Evolutionary conservation across 768 basidiomycete species (phyloP).

Genomic region (Termitomyces sp.): DNA sequence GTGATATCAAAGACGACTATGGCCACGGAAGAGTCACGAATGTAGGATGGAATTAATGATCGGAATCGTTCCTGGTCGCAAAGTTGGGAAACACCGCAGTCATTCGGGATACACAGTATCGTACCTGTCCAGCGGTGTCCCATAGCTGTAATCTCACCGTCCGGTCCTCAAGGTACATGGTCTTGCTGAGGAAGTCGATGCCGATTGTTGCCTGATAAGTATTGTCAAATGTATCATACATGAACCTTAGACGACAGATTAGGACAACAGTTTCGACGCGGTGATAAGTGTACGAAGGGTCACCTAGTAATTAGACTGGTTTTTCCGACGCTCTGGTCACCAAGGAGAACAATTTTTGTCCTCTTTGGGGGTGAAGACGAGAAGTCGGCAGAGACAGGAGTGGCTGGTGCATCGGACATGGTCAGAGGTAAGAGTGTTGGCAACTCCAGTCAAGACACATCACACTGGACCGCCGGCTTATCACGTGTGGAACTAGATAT

Average conservation of each 20-base stretch:
- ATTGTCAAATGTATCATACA: conserved; percentile 99
- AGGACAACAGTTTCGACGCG: background rate
- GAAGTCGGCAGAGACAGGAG: conserved; percentile 77
- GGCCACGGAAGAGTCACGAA: conserved; percentile 96
- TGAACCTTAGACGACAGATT: conserved; percentile 52
- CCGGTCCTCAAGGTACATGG: conserved; percentile 98
- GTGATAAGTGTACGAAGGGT: conserved; percentile 17
- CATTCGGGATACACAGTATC: background rate
- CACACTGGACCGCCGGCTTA: conserved; percentile 6
- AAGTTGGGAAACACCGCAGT: conserved; percentile 2
- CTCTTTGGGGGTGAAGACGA: conserved; percentile 88
- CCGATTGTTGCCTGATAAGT: conserved; percentile 98
- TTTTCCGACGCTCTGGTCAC: conserved; percentile 98
- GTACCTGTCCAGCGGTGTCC: conserved; percentile 95
- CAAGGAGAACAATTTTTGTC: conserved; percentile 93
- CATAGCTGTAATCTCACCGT: conserved; percentile 96
- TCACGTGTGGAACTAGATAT: conserved; percentile 11
- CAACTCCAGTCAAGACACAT: conserved; percentile 8
- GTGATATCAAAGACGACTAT: conserved; percentile 99
- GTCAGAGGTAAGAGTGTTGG: background rate
- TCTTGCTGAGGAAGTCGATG: conserved; percentile 99
- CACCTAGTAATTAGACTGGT: conserved; percentile 96
- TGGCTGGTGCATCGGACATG: conserved; percentile 46
- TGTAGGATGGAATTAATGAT: conserved; percentile 96
- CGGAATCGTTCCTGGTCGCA: conserved; percentile 83